These are phyloP conservation scores for Vitis hybrid DNA, from an alignment of 177 flowering plant species.

Conservation along the genomic window DNA sequence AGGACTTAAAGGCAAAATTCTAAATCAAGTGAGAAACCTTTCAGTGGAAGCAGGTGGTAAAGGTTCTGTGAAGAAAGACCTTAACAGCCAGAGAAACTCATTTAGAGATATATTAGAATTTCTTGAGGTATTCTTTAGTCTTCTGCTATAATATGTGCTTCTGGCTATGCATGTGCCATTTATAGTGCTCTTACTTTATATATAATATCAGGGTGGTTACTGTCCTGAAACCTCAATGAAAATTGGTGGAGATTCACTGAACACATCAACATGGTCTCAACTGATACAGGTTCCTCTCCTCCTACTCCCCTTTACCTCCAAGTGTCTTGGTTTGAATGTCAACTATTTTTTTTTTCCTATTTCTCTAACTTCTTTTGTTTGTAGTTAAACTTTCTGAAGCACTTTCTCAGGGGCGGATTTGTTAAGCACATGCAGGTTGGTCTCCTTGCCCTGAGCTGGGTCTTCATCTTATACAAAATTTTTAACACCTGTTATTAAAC, in stretches of 20 bases:
- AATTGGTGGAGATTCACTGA: constrained; percentile 64
- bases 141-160: neutral
- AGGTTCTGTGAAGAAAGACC: constrained; percentile 86
- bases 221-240: constrained; percentile 63
- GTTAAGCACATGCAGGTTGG: constrained; percentile 91
- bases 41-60: constrained; percentile 86
- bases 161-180: neutral
- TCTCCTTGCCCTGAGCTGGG: constrained; percentile 1
- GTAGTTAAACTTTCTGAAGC: constrained; percentile 88
- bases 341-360: neutral
- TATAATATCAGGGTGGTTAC: constrained; percentile 55
- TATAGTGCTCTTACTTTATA: neutral
- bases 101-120: constrained; percentile 73
- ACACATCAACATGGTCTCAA: constrained; percentile 66
- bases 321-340: neutral
- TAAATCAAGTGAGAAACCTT: constrained; percentile 69
- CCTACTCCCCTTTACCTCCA: neutral
- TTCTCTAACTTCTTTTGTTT: neutral
- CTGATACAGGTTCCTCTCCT: constrained; percentile 60
- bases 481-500: constrained; percentile 9
- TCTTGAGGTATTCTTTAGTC: constrained; percentile 56
- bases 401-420: constrained; percentile 84
- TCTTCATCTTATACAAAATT: neutral
- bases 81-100: constrained; percentile 66
- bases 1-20: constrained; percentile 63